Base-by-base conservation (phyloP, 345 rosid genomes). In the Arabis hirsuta region DNA sequence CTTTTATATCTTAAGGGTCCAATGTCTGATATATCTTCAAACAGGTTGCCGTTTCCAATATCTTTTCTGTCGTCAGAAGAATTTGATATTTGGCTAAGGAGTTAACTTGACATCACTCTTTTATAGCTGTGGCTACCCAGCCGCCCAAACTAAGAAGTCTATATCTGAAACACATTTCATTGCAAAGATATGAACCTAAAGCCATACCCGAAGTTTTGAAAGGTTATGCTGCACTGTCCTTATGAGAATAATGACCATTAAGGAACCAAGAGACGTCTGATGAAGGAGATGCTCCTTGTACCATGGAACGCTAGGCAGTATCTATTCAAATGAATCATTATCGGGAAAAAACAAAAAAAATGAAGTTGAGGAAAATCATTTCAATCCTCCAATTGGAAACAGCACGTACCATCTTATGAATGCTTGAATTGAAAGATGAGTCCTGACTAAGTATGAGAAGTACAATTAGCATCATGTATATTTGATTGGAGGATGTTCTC, bases 361-460 rank as follows among this genome's bases (percentile, higher is more conserved):
- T 60, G 46, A 51, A 56, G 29, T 51, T 51, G 20, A 41, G 55
- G 26, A 29, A 51, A 11, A 46, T 62, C 7, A 4, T 52, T 65
- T 66, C 76, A 63, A 12, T 34, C 63, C 32, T 26, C 62, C 6
- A 22, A 67, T 20, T 19, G 27, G 44, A 66, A 62, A 51, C n/a
- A 62, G 65, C 61, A 7, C 84, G 62, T 87, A 90, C 97, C 88
- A 91, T 82, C 81, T 95, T 95, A 88, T 95, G 98, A 73, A 91
- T 82, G 84, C 89, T 86, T 22, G 99, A 85, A 76, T 87, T 95
- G 75, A 95, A 95, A 29, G 98, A 88, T 75, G 99, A 87, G 73
- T 95, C 99, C 71, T 95, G 96, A 82, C 99, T 91, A 62, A 95
- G 97, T 62, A 95, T 90, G 82, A 95, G 99, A 79, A 95, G 97